Evolutionary conservation across 202 grass and related monocot species (phyloP).

Genomic region (Dendrocalamus latiflorus): DNA sequence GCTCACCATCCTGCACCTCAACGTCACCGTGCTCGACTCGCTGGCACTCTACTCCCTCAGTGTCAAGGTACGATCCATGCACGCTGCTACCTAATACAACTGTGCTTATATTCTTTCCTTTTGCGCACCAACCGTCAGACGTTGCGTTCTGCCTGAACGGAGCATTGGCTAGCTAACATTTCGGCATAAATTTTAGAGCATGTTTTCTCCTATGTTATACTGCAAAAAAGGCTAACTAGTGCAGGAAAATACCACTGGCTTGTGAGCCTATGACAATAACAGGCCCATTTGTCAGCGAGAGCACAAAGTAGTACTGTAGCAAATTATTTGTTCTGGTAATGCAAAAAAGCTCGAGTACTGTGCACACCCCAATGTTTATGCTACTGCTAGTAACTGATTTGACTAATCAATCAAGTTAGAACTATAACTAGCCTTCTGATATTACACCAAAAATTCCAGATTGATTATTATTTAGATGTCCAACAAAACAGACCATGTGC

Average conservation of each 20-base stretch:
- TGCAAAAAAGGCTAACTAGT: not conserved
- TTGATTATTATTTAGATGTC: not conserved
- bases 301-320: not conserved
- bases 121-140: not conserved
- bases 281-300: not conserved
- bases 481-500: not conserved
- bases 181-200: not conserved
- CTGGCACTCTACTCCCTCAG: constrained; percentile 80
- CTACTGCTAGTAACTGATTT: not conserved
- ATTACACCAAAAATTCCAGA: not conserved
- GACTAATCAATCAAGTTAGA: not conserved
- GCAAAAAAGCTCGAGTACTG: not conserved
- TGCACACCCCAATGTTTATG: not conserved
- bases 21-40: constrained; percentile 44
- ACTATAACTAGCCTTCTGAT: not conserved
- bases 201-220: not conserved
- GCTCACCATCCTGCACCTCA: constrained; percentile 77
- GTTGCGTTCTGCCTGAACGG: not conserved
- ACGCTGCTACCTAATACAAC: not conserved
- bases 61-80: constrained; percentile 54
- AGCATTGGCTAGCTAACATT: not conserved
- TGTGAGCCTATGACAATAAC: not conserved
- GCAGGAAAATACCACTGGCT: not conserved
- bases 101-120: not conserved
- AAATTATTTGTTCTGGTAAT: not conserved